Evolutionary conservation across 176 grass and related monocot species (phyloP).

Genomic region (Lolium rigidum): DNA sequence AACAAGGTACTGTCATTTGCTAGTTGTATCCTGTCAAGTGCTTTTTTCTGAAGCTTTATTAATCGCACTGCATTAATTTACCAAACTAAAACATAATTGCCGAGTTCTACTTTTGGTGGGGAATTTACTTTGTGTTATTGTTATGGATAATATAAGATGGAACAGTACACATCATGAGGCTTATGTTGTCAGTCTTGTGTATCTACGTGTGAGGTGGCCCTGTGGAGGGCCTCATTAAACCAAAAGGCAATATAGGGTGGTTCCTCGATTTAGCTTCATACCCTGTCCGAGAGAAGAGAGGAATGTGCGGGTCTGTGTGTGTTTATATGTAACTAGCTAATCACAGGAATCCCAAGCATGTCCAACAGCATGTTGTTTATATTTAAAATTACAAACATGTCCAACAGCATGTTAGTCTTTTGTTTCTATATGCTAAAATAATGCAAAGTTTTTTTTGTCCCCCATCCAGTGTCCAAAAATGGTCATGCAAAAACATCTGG

Average conservation of each 20-base stretch:
- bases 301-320: neutral
- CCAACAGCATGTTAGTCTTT: neutral
- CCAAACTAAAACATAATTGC: conserved; percentile 9
- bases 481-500: neutral
- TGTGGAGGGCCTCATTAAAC: neutral
- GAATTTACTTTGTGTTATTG: neutral
- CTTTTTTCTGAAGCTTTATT: conserved; percentile 26
- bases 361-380: neutral
- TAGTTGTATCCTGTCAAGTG: conserved; percentile 16
- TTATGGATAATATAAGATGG: conserved; percentile 19
- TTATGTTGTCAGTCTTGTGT: neutral
- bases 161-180: neutral
- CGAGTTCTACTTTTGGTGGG: conserved; percentile 11
- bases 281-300: conserved; percentile 16
- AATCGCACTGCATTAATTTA: neutral
- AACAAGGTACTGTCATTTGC: conserved; percentile 73
- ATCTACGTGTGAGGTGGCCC: neutral
- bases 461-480: neutral
- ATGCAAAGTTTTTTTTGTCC: too few relatives aligned
- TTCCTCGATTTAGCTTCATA: neutral
- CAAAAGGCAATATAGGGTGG: neutral
- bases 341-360: neutral
- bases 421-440: neutral
- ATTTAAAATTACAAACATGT: neutral
- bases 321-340: conserved; percentile 14